These are phyloP conservation scores for Lachnellula suecica DNA, from an alignment of 2,329 filamentous ascomycete genomes.

Conservation along the genomic window DNA sequence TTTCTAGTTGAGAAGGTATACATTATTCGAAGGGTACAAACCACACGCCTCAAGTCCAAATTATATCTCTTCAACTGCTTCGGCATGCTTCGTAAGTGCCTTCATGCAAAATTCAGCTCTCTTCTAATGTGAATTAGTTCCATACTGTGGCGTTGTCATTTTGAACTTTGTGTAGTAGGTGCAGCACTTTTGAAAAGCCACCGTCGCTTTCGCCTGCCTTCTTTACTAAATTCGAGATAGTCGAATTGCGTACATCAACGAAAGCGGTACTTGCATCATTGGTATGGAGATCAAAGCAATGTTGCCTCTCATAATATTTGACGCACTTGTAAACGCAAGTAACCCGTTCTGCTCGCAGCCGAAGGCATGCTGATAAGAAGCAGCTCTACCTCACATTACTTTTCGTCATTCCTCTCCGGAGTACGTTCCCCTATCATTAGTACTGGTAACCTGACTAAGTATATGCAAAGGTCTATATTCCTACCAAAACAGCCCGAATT, in stretches of 20 bases:
- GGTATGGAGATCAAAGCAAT: slow-evolving; percentile 58
- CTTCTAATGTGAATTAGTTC: slow-evolving; percentile 9
- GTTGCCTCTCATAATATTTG: slow-evolving; percentile 60
- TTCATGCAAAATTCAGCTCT: neutral
- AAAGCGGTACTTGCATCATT: slow-evolving; percentile 54
- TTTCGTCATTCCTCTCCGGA: slow-evolving; percentile 22
- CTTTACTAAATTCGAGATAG: too few relatives aligned
- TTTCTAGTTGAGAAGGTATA: slow-evolving; percentile 62
- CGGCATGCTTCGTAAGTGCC: slow-evolving; percentile 46
- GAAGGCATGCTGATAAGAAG: slow-evolving; percentile 34
- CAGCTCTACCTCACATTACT: slow-evolving; percentile 22
- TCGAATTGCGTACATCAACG: slow-evolving; percentile 37
- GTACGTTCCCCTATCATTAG: neutral
- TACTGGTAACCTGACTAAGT: neutral
- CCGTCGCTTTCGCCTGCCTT: too few relatives aligned
- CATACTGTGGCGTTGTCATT: slow-evolving; percentile 18
- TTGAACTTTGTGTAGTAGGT: slow-evolving; percentile 40
- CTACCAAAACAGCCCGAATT: slow-evolving; percentile 45
- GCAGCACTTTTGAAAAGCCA: slow-evolving; percentile 29
- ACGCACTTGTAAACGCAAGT: slow-evolving; percentile 60
- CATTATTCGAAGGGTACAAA: slow-evolving; percentile 39
- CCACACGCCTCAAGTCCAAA: slow-evolving; percentile 48
- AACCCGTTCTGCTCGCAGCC: slow-evolving; percentile 30
- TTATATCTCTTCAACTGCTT: slow-evolving; percentile 62
- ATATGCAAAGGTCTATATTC: slow-evolving; percentile 48